phyloP scores from a whole-genome alignment of 2,329 filamentous ascomycete genomes.

The Plenodomus lindquistii region DNA sequence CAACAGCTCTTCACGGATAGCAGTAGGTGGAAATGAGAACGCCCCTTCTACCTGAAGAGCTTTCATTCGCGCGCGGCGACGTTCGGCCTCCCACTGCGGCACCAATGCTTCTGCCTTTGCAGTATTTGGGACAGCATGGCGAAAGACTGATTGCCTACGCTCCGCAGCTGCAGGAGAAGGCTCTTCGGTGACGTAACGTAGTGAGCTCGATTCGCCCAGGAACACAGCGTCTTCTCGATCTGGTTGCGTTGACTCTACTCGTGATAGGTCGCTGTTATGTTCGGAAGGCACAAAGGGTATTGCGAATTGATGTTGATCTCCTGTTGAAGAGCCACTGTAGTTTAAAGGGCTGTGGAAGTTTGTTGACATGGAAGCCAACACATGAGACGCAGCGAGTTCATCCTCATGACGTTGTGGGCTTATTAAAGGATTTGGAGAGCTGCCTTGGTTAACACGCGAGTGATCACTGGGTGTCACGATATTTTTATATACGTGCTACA shows the following conservation, averaged over 20 bases:
- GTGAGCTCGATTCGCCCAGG: conserved; percentile 54
- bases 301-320: conserved; percentile 15
- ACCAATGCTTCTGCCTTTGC: conserved; percentile 41
- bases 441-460: not conserved
- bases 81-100: conserved; percentile 41
- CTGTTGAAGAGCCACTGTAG: conserved; percentile 9
- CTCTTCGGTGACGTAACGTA: conserved; percentile 52
- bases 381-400: conserved; percentile 34
- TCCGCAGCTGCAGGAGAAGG: conserved; percentile 36
- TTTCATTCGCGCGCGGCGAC: conserved; percentile 42
- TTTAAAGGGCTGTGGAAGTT: conserved; percentile 29
- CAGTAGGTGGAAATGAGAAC: conserved; percentile 52
- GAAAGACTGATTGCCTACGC: conserved; percentile 18
- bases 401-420: conserved; percentile 30
- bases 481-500: too few species aligned
- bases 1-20: conserved; percentile 50
- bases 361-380: conserved; percentile 32
- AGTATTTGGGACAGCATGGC: conserved; percentile 41
- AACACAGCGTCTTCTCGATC: conserved; percentile 40
- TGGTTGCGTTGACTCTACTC: conserved; percentile 23
- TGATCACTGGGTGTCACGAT: not conserved
- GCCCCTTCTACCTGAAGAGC: conserved; percentile 46
- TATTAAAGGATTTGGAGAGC: conserved; percentile 5
- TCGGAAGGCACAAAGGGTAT: conserved; percentile 16
- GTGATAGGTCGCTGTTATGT: conserved; percentile 6